Percentiles rank a stretch among this genome's conserved stretches.
phyloP scores from a whole-genome alignment of 805 yeast genomes.

The Pichia scutulata region DNA sequence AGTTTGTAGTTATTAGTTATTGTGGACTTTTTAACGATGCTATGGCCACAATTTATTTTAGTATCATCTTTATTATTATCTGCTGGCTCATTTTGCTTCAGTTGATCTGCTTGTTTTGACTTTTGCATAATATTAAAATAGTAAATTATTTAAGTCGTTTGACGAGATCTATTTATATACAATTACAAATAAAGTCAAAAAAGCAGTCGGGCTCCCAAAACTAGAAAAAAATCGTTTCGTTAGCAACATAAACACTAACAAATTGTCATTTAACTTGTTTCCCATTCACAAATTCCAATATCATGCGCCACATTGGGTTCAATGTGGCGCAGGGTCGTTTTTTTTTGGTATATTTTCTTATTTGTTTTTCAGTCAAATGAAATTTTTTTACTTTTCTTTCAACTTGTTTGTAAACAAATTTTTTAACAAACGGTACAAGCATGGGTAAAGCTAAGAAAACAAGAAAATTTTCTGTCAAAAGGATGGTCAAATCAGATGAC shows the following conservation, averaged over 20 bases:
- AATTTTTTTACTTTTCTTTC: background rate
- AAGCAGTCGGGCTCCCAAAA: background rate
- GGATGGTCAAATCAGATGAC: constrained; percentile 70
- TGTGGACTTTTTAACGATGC: background rate
- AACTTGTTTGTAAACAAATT: background rate
- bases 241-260: too few relatives aligned
- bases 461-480: constrained; percentile 93
- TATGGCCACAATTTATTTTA: too few relatives aligned
- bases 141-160: too few relatives aligned
- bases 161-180: background rate
- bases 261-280: too few relatives aligned
- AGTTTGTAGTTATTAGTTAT: background rate
- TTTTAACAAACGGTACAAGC: background rate
- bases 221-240: too few relatives aligned
- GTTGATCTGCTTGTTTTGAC: background rate
- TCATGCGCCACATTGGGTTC: background rate
- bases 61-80: background rate
- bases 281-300: too few relatives aligned
- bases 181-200: background rate
- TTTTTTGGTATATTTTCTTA: too few relatives aligned
- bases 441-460: constrained; percentile 99
- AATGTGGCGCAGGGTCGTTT: background rate
- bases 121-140: background rate
- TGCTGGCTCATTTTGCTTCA: background rate
- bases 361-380: background rate